These are phyloP conservation scores for Lithospermum erythrorhizon DNA, from an alignment of 257 asterid species.

Conservation along the genomic window DNA sequence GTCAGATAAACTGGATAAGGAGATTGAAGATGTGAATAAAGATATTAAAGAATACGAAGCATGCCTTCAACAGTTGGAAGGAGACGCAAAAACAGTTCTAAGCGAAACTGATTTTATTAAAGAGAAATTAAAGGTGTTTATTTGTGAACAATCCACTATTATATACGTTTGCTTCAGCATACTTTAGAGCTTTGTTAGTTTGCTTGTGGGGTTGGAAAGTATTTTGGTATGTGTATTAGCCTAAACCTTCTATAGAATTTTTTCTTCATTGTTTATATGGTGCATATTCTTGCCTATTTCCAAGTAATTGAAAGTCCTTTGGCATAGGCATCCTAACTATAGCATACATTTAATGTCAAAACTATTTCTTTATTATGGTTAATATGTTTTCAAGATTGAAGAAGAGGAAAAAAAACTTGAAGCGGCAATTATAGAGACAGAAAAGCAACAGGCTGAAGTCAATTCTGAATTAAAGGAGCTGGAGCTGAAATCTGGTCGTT, in stretches of 20 bases:
- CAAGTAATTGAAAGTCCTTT: neutral
- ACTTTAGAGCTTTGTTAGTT: neutral
- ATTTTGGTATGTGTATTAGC: no score
- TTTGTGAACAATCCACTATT: slow-evolving; percentile 7
- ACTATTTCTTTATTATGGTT: neutral
- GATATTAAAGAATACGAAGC: slow-evolving; percentile 84
- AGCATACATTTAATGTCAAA: neutral
- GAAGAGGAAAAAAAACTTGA: slow-evolving; percentile 94
- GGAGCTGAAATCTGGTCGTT: slow-evolving; percentile 78
- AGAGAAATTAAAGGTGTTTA: slow-evolving; percentile 80
- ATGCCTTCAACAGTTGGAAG: slow-evolving; percentile 85
- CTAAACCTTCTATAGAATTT: no score
- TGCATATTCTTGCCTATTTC: no score
- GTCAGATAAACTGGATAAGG: slow-evolving; percentile 95
- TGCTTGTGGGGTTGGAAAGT: no score
- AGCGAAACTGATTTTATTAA: slow-evolving; percentile 82
- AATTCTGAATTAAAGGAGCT: slow-evolving; percentile 73
- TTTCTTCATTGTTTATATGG: no score
- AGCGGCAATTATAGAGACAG: slow-evolving; percentile 93
- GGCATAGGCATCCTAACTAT: neutral
- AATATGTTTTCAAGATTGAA: slow-evolving; percentile 54
- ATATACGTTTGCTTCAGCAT: neutral
- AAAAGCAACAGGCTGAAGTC: slow-evolving; percentile 78
- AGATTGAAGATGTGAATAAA: slow-evolving; percentile 82
- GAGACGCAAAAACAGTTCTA: slow-evolving; percentile 74